These are phyloP conservation scores for Westerdykella ornata DNA, from an alignment of 2,329 filamentous ascomycete species.

Conservation along the genomic window DNA sequence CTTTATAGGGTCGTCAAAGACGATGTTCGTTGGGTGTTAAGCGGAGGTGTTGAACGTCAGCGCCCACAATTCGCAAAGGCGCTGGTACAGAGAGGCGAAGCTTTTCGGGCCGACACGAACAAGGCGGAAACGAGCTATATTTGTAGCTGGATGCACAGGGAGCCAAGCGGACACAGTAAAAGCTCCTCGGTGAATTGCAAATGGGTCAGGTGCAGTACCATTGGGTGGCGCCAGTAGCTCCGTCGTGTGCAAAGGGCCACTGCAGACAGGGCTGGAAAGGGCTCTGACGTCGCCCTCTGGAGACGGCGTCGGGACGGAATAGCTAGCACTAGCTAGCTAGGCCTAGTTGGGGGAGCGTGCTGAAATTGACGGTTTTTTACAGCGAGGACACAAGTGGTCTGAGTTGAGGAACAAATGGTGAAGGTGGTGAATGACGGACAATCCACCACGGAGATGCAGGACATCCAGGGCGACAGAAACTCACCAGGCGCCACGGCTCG, in stretches of 20 bases:
- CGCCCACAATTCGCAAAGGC: constrained; percentile 23
- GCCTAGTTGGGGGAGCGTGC: not conserved
- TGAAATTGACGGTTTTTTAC: not conserved
- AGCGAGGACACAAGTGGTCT: constrained; percentile 8
- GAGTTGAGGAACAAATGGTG: constrained; percentile 5
- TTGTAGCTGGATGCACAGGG: constrained; percentile 22
- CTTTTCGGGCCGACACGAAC: constrained; percentile 26
- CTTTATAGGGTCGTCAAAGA: too few relatives aligned
- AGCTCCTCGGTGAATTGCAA: constrained; percentile 15
- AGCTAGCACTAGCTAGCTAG: not conserved
- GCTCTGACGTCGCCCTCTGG: too few relatives aligned
- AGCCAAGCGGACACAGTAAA: constrained; percentile 9
- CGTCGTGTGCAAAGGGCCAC: too few relatives aligned
- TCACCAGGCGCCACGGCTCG: constrained; percentile 10
- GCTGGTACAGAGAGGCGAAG: constrained; percentile 32
- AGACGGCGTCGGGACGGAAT: not conserved
- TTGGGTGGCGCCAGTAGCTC: constrained; percentile 10
- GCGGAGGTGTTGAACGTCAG: too few relatives aligned
- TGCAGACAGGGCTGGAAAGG: too few relatives aligned
- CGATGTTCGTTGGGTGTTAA: too few relatives aligned
- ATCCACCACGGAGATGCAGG: not conserved
- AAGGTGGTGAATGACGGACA: constrained; percentile 1
- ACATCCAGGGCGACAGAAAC: not conserved
- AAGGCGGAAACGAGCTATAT: constrained; percentile 28
- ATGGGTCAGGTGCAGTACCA: constrained; percentile 15